Evolutionary conservation across 1,139 yeast genomes (phyloP).

Genomic region (Yamadazyma taylorii): DNA sequence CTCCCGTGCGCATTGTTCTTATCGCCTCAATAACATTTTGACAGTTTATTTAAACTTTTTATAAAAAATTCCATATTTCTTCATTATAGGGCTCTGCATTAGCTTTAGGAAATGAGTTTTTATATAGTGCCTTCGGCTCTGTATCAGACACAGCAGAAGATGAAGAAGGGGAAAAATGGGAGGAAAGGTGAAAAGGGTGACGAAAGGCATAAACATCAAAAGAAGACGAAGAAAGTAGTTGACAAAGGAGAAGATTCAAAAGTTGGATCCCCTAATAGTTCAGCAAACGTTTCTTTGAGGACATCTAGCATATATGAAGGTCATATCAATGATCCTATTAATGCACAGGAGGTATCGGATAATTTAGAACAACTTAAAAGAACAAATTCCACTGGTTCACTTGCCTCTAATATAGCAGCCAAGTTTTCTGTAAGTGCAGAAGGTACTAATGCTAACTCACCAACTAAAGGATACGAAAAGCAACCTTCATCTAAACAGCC

Average conservation of each 20-base stretch:
- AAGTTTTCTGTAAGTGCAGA: conserved; percentile 1
- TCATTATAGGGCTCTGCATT: too few species aligned
- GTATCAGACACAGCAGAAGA: conserved; percentile 35
- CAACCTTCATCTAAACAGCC: neutral
- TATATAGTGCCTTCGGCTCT: conserved; percentile 34
- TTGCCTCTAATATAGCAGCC: conserved; percentile 12
- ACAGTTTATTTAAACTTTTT: too few species aligned
- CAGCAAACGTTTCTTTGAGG: conserved; percentile 13
- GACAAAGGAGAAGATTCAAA: conserved; percentile 6
- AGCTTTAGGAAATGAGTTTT: conserved; percentile 26
- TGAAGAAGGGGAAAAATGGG: conserved; percentile 19
- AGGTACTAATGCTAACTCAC: conserved; percentile 1
- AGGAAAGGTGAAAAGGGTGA: conserved; percentile 8
- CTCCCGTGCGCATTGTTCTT: too few species aligned
- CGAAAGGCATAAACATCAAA: conserved; percentile 15
- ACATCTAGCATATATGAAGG: conserved; percentile 15
- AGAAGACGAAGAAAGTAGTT: conserved; percentile 10
- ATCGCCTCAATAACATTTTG: too few species aligned
- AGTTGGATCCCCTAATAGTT: conserved; percentile 11
- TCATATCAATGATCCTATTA: conserved; percentile 4
- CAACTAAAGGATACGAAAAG: neutral
- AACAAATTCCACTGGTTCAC: conserved; percentile 8
- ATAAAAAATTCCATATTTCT: too few species aligned
- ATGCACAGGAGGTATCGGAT: conserved; percentile 7
- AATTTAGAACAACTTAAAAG: conserved; percentile 9